Base-by-base conservation (phyloP, 805 yeast species). In the Candida pseudoglaebosa region DNA sequence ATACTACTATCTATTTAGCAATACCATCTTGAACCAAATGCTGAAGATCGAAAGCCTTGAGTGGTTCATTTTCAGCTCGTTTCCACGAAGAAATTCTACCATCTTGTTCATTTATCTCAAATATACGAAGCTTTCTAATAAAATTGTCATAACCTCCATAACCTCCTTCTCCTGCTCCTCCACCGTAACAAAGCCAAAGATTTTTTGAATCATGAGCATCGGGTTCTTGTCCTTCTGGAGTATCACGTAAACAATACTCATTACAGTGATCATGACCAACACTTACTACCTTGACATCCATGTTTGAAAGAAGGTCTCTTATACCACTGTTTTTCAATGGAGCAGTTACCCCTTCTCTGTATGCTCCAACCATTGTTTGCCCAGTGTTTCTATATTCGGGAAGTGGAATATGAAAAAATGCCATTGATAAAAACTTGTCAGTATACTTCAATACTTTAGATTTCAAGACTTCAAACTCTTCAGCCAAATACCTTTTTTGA, bases 231-330 rank as follows among this genome's bases (percentile, higher is more conserved):
- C 45, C 46, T 14, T 21, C 20, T 22, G 24, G 16, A 16, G 66
- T 57, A 47, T 84, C 84, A 37, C 71, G 61, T 42, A 86, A 61
- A 61, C 99, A 93, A 57, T 76, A 93, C 54, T 93, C 98, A 59
- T 93, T 93, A 50, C 88, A 85, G 58, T 93, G 99, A 54, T 93
- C 99, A 57, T 93, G 99, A 0, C 99, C 99, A 12, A 86, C 95
- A 39, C 83, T 70, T 0, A 80, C 77, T 0, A 86, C 87, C 21
- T 75, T 65, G 1, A 93, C 89, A 0, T 91, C 95, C 6, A 85
- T 45, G n/a, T 73, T 63, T 5, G 71, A 70, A 18, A 93, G 63
- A 0, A 75, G 62, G 5, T 71, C 62, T 37, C 88, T 66, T 37
- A 84, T 83, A 6, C 84, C 83, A 0, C 88, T 66, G 54, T 90